Conservation (phyloP, 768 basidiomycete species). For the Auricularia sp. region DNA sequence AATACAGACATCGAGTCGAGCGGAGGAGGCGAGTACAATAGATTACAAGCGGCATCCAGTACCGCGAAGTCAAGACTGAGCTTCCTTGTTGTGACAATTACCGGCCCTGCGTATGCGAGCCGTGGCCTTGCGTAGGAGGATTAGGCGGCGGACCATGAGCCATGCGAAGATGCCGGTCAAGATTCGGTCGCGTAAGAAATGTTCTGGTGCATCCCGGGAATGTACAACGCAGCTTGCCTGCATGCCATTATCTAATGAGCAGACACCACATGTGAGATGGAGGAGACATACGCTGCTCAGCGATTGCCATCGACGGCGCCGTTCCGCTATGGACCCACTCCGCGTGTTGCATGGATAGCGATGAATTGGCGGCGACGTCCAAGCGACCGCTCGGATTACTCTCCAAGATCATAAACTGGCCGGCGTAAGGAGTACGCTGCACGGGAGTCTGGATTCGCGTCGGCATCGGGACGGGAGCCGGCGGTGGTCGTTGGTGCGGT, state of each 20-base stretch:
- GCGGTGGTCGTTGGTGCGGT: background rate
- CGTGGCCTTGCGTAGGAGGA: too few relatives aligned
- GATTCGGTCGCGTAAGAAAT: background rate
- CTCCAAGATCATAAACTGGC: background rate
- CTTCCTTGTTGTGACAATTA: too few relatives aligned
- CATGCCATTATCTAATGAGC: background rate
- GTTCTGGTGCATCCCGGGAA: background rate
- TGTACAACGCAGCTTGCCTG: background rate
- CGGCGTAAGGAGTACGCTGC: background rate
- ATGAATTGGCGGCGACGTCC: background rate
- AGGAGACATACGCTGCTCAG: background rate
- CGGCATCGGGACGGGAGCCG: background rate
- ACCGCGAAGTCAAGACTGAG: too few relatives aligned
- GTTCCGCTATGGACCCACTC: background rate
- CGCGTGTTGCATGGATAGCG: background rate
- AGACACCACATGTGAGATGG: background rate
- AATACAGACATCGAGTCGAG: too few relatives aligned
- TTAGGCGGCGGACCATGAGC: background rate
- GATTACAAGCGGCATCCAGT: too few relatives aligned
- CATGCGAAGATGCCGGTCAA: background rate
- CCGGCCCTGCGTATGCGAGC: too few relatives aligned
- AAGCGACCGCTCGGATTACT: background rate
- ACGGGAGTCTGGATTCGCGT: background rate
- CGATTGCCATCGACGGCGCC: background rate
- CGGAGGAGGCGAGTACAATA: too few relatives aligned